Evolutionary conservation across 2,329 filamentous ascomycete genomes (phyloP).

Genomic region (Epichloe festucae): DNA sequence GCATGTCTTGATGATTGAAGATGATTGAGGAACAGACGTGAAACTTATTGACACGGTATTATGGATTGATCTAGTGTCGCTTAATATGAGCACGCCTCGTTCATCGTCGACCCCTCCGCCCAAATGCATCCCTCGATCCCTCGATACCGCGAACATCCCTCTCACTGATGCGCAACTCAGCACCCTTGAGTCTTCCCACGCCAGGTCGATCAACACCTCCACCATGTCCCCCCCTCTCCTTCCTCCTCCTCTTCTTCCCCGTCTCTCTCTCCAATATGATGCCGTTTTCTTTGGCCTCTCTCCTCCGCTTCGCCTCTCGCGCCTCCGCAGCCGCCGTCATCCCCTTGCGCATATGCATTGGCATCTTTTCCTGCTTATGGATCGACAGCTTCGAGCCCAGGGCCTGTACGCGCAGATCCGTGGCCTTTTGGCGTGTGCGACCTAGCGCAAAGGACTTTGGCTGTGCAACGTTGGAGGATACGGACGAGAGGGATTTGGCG

Average conservation of each 20-base stretch:
- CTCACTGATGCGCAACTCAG: slow-evolving; percentile 66
- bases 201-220: slow-evolving; percentile 61
- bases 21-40: background rate
- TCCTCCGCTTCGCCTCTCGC: slow-evolving; percentile 58
- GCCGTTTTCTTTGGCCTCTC: slow-evolving; percentile 79
- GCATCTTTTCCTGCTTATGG: slow-evolving; percentile 74
- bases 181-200: slow-evolving; percentile 68
- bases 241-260: slow-evolving; percentile 23
- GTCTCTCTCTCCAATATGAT: slow-evolving; percentile 63
- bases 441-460: slow-evolving; percentile 41
- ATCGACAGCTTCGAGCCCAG: slow-evolving; percentile 68
- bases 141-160: slow-evolving; percentile 63
- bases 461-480: slow-evolving; percentile 23
- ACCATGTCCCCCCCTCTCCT: slow-evolving; percentile 33
- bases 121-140: slow-evolving; percentile 33
- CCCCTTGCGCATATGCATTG: slow-evolving; percentile 74
- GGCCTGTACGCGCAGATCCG: slow-evolving; percentile 70
- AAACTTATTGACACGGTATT: no score
- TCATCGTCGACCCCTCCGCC: slow-evolving; percentile 20
- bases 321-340: slow-evolving; percentile 54
- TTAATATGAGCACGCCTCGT: background rate
- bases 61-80: background rate
- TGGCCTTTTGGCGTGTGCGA: slow-evolving; percentile 64
- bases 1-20: background rate
- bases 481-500: slow-evolving; percentile 28